Percentiles rank a stretch among this genome's conserved stretches.
Conservation (phyloP, 2,329 filamentous ascomycete species). For the Cercospora sp. region DNA sequence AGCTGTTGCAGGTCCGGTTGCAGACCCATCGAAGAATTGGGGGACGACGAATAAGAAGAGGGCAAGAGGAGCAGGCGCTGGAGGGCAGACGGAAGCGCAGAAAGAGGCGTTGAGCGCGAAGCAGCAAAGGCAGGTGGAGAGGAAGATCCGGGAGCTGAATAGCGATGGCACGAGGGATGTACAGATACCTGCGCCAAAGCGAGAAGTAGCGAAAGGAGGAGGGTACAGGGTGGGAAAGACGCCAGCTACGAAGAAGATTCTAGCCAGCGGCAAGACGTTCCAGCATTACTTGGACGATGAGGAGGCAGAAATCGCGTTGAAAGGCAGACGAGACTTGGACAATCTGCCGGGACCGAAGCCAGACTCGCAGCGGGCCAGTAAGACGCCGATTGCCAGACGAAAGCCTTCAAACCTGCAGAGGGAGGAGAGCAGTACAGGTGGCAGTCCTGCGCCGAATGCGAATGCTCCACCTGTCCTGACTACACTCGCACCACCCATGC, state of each 20-base stretch:
- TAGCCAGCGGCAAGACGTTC: conserved; percentile 80
- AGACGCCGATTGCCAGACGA: conserved; percentile 40
- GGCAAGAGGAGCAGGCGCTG: conserved; percentile 55
- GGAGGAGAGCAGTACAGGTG: conserved; percentile 33
- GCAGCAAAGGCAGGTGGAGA: conserved; percentile 77
- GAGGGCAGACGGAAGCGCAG: conserved; percentile 38
- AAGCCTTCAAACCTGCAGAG: conserved; percentile 26
- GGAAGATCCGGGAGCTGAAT: conserved; percentile 80
- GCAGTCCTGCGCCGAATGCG: conserved; percentile 31
- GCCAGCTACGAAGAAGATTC: conserved; percentile 70
- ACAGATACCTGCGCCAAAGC: conserved; percentile 66
- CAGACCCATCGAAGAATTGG: conserved; percentile 53
- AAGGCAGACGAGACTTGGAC: conserved; percentile 35
- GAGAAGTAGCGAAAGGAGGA: conserved; percentile 44
- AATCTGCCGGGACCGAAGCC: conserved; percentile 11
- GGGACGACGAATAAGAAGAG: conserved; percentile 62
- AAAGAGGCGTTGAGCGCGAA: conserved; percentile 71
- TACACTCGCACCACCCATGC: conserved; percentile 24
- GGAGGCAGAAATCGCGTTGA: conserved; percentile 57
- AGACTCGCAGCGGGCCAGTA: conserved; percentile 36
- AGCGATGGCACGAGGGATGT: conserved; percentile 64
- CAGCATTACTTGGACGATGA: conserved; percentile 80
- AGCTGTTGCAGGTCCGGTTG: conserved; percentile 67
- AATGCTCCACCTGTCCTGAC: conserved; percentile 12
- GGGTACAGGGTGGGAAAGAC: conserved; percentile 58